Conservation (phyloP, 2,329 filamentous ascomycete species). For the Chaetomium olivaceum region DNA sequence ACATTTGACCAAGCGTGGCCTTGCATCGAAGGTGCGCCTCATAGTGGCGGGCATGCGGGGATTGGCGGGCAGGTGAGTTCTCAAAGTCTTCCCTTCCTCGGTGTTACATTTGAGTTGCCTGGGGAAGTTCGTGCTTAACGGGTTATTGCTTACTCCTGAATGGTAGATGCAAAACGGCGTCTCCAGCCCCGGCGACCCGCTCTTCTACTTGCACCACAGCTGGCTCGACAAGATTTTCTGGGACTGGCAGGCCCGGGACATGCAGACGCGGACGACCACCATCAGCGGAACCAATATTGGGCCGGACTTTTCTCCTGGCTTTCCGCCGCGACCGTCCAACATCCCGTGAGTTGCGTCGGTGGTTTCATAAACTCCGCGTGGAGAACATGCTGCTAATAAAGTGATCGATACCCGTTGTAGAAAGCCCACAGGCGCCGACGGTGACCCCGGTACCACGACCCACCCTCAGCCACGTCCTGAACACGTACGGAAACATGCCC, state of each 20-base stretch:
- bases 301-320: not conserved
- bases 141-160: too few species aligned
- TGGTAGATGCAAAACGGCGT: slow-evolving; percentile 24
- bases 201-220: slow-evolving; percentile 26
- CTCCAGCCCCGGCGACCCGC: slow-evolving; percentile 26
- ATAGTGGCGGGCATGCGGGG: slow-evolving; percentile 34
- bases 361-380: too few species aligned
- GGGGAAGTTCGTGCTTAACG: too few species aligned
- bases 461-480: slow-evolving; percentile 25
- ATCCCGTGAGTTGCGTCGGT: slow-evolving; percentile 17
- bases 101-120: not conserved
- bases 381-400: not conserved
- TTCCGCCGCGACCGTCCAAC: not conserved
- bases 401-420: not conserved
- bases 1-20: slow-evolving; percentile 29
- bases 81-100: too few species aligned
- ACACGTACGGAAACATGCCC: slow-evolving; percentile 24
- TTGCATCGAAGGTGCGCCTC: slow-evolving; percentile 35
- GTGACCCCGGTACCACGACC: slow-evolving; percentile 22
- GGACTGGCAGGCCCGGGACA: slow-evolving; percentile 28
- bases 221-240: slow-evolving; percentile 27
- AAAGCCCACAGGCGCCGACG: slow-evolving; percentile 14
- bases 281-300: slow-evolving; percentile 9
- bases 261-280: slow-evolving; percentile 1
- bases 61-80: slow-evolving; percentile 28